Evolutionary conservation across 257 asterid species (phyloP), one percentile per base, ranked within the genome.

Genomic region (Linderniella brevidens): DNA sequence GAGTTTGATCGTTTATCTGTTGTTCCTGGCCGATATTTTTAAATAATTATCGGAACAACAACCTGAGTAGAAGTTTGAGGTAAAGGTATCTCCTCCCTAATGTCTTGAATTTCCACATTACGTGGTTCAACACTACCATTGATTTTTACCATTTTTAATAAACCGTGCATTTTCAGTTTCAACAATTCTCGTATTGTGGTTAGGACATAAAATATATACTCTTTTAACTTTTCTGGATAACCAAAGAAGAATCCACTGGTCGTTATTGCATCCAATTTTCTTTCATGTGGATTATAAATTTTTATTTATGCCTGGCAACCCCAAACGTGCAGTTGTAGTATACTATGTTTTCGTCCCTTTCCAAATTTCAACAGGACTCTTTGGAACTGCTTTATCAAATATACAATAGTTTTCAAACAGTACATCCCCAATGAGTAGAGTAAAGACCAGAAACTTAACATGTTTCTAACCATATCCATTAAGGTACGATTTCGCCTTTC

Each of bases 341-440:
- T 43, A 46, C 53, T 55, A 16, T 44, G 60, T 45, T 46, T 55
- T 19, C 52, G n/a, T 25, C 3, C 35, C 13, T 3, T n/a, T 54
- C 59, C 38, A 36, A 4, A 55, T 4, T 46, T 55, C 53, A 18
- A 55, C 29, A 43, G 53, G 46, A 46, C 4, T 25, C 6, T 25
- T 25, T 6, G 32, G 6, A 25, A 45, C 52, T n/a, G 25, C 42
- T 13, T 54, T 55, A 35, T 13, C 0, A 49, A n/a, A 49, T 49
- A 49, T 3, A 14, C 4, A 8, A 17, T 25, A 13, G 35, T 35
- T 50, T 32, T 49, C 1, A 32, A 14, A 13, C 42, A 41, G 35
- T 15, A 13, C 55, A 50, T 52, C 57, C 57, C 37, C 38, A 40
- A 19, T 2, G 38, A 40, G 3, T 3, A 4, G 32, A 16, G 46